Base-by-base conservation (phyloP, 1,284 basidiomycete genomes). In the Boletus calvinii region DNA sequence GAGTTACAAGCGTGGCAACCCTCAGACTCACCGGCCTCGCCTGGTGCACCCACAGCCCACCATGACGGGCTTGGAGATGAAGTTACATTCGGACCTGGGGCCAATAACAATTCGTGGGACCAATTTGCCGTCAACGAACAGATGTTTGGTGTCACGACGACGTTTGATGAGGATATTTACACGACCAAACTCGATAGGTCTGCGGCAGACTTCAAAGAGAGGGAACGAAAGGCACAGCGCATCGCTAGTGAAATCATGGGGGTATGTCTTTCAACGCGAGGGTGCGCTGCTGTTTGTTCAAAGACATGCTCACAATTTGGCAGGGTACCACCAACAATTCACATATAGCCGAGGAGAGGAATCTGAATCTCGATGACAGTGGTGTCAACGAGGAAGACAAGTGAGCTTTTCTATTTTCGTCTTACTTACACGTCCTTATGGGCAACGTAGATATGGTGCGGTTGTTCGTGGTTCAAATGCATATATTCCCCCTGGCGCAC, bases 61-160 rank as follows among this genome's bases (percentile, higher is more conserved):
- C 60, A 52, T 30, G 60, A 63, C 34, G 62, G 60, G 4, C 66
- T 68, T 46, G 75, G 72, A 46, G 87, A 90, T 63, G 87, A 89
- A 46, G 56, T 81, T 46, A 90, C 87, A 0, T 90, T 92, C 58
- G 86, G 84, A 4, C 65, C 78, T 15, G 77, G 76, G 18, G 70
- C 80, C 11, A 64, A 60, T 35, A 74, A 71, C 52, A 70, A 72
- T 40, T 73, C 76, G 0, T 99, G 97, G 96, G 95, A 99, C 70
- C 96, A 99, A 73, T 99, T 99, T 64, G 88, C 88, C 37, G 91
- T 79, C 50, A 99, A 99, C 72, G 94, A 98, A 72, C 81, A 89
- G 61, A 78, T 93, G 56, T 98, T 98, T 67, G 97, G 97, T 17
- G 85, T 95, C 58, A 94, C 81, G 65, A 92, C 94, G 9, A 84